Evolutionary conservation across 2,329 filamentous ascomycete genomes (phyloP).

Genomic region (Ophiostoma piceae): DNA sequence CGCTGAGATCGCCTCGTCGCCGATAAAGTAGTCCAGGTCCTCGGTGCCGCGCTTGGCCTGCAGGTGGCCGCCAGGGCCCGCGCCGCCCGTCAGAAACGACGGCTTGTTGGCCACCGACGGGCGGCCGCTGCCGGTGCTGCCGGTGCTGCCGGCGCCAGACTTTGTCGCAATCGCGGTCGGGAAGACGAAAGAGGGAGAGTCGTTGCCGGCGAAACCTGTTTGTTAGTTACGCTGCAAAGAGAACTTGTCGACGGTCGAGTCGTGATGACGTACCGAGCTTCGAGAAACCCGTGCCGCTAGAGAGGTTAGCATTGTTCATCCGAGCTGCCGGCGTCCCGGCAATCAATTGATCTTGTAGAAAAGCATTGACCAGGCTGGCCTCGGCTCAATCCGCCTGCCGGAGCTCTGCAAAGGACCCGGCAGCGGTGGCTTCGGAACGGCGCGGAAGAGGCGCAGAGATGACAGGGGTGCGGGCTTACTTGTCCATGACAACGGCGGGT

Average conservation of each 20-base stretch:
- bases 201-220: conserved; percentile 94
- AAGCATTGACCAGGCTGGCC: neutral
- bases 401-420: conserved; percentile 25
- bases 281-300: conserved; percentile 96
- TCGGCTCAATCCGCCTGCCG: neutral
- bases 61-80: conserved; percentile 74
- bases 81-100: conserved; percentile 86
- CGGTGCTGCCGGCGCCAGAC: conserved; percentile 63
- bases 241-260: no score
- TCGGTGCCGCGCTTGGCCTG: conserved; percentile 92
- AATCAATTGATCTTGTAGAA: neutral
- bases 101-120: conserved; percentile 92
- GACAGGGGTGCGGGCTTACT: conserved; percentile 62
- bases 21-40: conserved; percentile 97
- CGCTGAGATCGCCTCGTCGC: conserved; percentile 86
- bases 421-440: conserved; percentile 16
- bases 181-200: conserved; percentile 98
- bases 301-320: conserved; percentile 34
- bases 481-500: conserved; percentile 99
- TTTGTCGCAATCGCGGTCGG: conserved; percentile 98
- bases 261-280: conserved; percentile 72
- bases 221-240: neutral
- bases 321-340: neutral
- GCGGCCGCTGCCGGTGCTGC: conserved; percentile 76
- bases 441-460: conserved; percentile 25